Evolutionary conservation across 306 rosid species (phyloP).

Genomic region (Fragaria nilgerrensis): DNA sequence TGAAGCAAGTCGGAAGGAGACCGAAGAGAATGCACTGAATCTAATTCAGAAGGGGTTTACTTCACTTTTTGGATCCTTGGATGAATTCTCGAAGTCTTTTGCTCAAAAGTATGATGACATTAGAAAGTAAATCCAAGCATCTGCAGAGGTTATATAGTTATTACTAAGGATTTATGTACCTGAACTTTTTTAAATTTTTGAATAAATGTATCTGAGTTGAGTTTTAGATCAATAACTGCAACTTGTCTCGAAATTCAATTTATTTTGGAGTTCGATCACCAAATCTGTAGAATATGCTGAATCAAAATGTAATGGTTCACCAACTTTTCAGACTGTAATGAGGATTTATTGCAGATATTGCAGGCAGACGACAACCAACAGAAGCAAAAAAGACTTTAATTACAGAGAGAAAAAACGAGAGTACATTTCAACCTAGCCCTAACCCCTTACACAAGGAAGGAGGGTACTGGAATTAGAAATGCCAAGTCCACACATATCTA

Average conservation of each 20-base stretch:
- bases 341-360: no score
- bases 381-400: no score
- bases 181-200: no score
- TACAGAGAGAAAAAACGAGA: no score
- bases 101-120: background rate
- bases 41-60: background rate
- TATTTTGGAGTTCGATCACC: no score
- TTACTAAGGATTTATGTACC: background rate
- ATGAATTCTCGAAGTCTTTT: background rate
- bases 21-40: background rate
- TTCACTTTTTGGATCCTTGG: background rate
- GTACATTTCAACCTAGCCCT: background rate
- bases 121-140: background rate
- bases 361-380: no score
- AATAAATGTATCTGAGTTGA: no score
- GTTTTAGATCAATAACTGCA: no score
- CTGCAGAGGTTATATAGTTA: background rate
- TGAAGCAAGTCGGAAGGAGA: background rate
- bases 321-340: no score
- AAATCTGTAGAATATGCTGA: no score
- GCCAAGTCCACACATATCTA: background rate
- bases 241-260: no score
- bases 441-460: background rate
- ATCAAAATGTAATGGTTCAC: no score
- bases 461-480: background rate